A percentile compares a stretch with the other conserved stretches of the same genome.
Evolutionary conservation across 23 red algal species (phyloP).

Genomic region (Gracilaria gracilis): DNA sequence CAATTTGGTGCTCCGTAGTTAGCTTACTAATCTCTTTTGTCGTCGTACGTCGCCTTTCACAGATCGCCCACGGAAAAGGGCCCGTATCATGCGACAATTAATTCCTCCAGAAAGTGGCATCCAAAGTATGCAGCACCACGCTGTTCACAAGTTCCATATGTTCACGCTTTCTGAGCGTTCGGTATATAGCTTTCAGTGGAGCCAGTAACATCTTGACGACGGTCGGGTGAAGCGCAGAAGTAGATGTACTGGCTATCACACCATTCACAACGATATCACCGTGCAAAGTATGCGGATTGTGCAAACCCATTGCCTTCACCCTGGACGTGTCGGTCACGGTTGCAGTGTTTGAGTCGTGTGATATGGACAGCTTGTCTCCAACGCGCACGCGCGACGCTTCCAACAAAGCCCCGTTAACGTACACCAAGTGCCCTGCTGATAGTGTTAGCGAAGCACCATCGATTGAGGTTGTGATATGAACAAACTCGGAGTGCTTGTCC

Average conservation of each 20-base stretch:
- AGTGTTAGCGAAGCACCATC: constrained; percentile 25
- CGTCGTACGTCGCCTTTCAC: background rate
- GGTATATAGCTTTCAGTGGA: constrained; percentile 47
- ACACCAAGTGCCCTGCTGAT: constrained; percentile 71
- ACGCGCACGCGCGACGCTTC: constrained; percentile 16
- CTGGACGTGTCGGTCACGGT: constrained; percentile 3
- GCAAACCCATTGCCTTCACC: constrained; percentile 37
- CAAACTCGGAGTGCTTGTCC: constrained; percentile 11
- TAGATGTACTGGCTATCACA: constrained; percentile 55
- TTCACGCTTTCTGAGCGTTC: background rate
- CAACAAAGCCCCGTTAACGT: constrained; percentile 40
- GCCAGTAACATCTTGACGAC: constrained; percentile 33
- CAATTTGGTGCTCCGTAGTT: background rate
- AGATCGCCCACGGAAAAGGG: background rate
- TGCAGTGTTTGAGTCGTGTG: constrained; percentile 25
- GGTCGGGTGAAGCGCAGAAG: constrained; percentile 49
- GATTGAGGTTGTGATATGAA: constrained; percentile 44
- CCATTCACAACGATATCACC: constrained; percentile 84
- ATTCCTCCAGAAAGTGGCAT: constrained; percentile 28
- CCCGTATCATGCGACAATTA: background rate
- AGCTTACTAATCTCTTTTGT: background rate
- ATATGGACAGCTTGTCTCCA: constrained; percentile 51
- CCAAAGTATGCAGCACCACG: constrained; percentile 41
- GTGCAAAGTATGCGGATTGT: constrained; percentile 83
- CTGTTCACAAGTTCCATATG: constrained; percentile 8